Evolutionary conservation across 768 basidiomycete genomes (phyloP), one percentile per base, ranked within the genome.

Genomic region (Termitomyces bulborhizus): DNA sequence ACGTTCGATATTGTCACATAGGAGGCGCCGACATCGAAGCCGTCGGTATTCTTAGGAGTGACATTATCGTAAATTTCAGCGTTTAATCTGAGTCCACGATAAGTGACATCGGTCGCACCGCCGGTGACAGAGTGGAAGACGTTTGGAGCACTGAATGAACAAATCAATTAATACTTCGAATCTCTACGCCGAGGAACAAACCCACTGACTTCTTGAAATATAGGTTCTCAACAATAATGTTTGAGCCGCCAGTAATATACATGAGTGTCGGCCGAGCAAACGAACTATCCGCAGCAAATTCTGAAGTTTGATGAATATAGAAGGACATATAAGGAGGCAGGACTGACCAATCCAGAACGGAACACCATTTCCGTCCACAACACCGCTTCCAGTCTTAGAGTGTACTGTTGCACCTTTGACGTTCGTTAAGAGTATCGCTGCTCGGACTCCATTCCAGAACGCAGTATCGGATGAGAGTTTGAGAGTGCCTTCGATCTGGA

Each of bases 111-210:
- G 11, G 65, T 67, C 1, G 65, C 63, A 12, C 54, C 63, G 11
- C 69, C 68, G 9, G 37, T 58, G 24, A 69, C 68, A 13, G 66
- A 67, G 43, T 68, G 66, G 55, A 70, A 70, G 7, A 69, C 69
- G 42, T 69, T 70, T 12, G 59, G 59, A 27, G 59, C 37, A 51
- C 59, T 60, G 39, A 44, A 5, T 8, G 7, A 42, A 7, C 8
- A 7, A 46, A 54, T 37, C 6, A 9, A 36, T 46, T 8, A 15
- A 40, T 6, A 24, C 11, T 15, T 6, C 29, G 29, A 29, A 29
- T 4, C 15, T 31, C 26, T 16, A n/a, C 3, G 26, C 6, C 6
- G 15, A 36, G 15, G 8, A 37, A 36, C 5, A 1, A 39, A 29
- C 4, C 12, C 39, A 27, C 62, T 16, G 61, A 58, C 52, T 70